A percentile compares a stretch with the other conserved stretches of the same genome.
phyloP scores from a whole-genome alignment of 1,284 basidiomycete genomes.

The Cryptococcus hybrid region DNA sequence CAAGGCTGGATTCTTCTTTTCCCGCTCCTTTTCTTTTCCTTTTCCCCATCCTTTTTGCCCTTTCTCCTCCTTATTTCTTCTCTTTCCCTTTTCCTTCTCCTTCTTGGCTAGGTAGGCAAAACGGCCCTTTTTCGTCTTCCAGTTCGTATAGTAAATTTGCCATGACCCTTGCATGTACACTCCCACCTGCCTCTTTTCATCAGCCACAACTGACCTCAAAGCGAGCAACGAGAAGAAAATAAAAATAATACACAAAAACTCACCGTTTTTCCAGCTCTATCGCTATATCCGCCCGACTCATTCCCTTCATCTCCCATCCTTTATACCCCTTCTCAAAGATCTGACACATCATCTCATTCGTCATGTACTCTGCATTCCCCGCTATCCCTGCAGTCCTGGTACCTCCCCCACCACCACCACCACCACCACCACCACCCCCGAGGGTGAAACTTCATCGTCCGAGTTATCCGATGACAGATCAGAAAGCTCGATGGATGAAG shows the following conservation, averaged over 20 bases:
- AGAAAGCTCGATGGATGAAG: neutral
- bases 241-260: neutral
- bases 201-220: neutral
- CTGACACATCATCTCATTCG: neutral
- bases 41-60: neutral
- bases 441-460: neutral
- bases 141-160: constrained; percentile 5
- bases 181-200: constrained; percentile 1
- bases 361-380: neutral
- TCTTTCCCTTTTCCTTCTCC: neutral
- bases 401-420: neutral
- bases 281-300: constrained; percentile 4
- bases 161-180: constrained; percentile 4
- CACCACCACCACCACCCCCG: neutral
- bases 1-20: too few species aligned
- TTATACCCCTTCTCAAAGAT: constrained; percentile 6
- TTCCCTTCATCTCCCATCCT: neutral
- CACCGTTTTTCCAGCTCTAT: constrained; percentile 1
- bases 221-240: neutral
- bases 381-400: neutral
- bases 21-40: too few species aligned
- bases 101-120: neutral
- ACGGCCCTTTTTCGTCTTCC: constrained; percentile 1
- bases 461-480: neutral
- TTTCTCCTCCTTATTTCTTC: neutral